Conservation (phyloP, 169 alveolate genomes). For the Plasmodium yoelii region DNA sequence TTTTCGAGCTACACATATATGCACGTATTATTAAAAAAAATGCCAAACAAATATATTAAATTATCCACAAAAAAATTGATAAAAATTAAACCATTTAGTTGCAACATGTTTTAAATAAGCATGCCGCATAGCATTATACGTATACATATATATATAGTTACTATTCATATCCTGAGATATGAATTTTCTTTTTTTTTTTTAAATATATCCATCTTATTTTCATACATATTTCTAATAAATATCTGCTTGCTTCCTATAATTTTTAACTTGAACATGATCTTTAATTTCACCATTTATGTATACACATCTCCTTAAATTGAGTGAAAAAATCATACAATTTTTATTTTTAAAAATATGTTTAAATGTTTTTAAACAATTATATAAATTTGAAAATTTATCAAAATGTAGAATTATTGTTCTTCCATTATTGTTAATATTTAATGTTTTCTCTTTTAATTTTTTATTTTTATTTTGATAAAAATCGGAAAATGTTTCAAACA, state of each 20-base stretch:
- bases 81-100: too few relatives aligned
- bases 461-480: conserved; percentile 73
- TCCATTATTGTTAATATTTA: conserved; percentile 54
- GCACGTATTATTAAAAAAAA: too few relatives aligned
- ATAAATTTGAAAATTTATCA: conserved; percentile 49
- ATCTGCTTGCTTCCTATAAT: conserved; percentile 1
- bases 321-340: conserved; percentile 63
- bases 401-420: conserved; percentile 64
- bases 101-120: too few relatives aligned
- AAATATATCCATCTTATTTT: too few relatives aligned
- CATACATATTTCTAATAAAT: not conserved
- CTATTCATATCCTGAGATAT: too few relatives aligned
- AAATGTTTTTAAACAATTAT: conserved; percentile 55
- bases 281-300: conserved; percentile 35
- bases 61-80: too few relatives aligned
- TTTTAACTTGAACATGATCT: conserved; percentile 48
- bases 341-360: conserved; percentile 58
- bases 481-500: conserved; percentile 57
- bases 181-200: too few relatives aligned
- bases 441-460: conserved; percentile 15
- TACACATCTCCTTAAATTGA: conserved; percentile 56
- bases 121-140: too few relatives aligned
- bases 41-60: too few relatives aligned
- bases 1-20: too few relatives aligned
- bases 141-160: too few relatives aligned